Conservation (phyloP, 1,284 basidiomycete species). For the Trichosporon sp. region DNA sequence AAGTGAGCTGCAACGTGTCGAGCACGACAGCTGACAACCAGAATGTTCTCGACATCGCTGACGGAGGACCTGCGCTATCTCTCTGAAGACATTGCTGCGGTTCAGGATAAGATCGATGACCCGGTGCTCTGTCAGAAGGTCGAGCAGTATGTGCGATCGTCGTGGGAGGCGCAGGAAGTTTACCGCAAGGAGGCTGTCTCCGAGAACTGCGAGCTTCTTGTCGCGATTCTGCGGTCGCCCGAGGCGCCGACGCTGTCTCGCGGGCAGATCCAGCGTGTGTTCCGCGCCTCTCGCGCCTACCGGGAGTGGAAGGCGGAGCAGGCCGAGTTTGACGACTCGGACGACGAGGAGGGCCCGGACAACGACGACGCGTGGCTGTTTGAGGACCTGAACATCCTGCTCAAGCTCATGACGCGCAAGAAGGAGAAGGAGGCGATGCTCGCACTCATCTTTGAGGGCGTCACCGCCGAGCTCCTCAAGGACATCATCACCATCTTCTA, state of each 20-base stretch:
- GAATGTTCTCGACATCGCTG: slow-evolving; percentile 91
- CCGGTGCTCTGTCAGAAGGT: slow-evolving; percentile 83
- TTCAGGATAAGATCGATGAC: slow-evolving; percentile 85
- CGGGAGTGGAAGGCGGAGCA: slow-evolving; percentile 63
- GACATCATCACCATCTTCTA: slow-evolving; percentile 99
- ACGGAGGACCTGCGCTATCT: slow-evolving; percentile 81
- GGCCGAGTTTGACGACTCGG: slow-evolving; percentile 68
- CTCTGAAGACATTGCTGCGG: slow-evolving; percentile 76
- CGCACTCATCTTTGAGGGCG: slow-evolving; percentile 93
- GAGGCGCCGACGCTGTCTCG: slow-evolving; percentile 70
- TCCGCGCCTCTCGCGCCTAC: slow-evolving; percentile 71
- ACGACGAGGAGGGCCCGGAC: slow-evolving; percentile 84
- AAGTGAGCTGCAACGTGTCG: neutral
- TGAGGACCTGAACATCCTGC: slow-evolving; percentile 77
- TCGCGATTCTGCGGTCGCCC: slow-evolving; percentile 73
- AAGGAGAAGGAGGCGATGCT: slow-evolving; percentile 90
- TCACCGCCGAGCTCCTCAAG: slow-evolving; percentile 89
- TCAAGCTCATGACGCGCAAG: slow-evolving; percentile 70
- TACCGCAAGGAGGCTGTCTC: slow-evolving; percentile 70
- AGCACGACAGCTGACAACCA: slow-evolving; percentile 37
- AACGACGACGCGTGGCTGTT: slow-evolving; percentile 93
- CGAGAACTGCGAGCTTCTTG: slow-evolving; percentile 75
- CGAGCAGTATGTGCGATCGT: slow-evolving; percentile 76
- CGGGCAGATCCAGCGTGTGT: slow-evolving; percentile 71
- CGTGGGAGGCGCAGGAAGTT: slow-evolving; percentile 77